Evolutionary conservation across 305 asterid species (phyloP), one percentile per base, ranked within the genome.

Genomic region (Lippia alba): DNA sequence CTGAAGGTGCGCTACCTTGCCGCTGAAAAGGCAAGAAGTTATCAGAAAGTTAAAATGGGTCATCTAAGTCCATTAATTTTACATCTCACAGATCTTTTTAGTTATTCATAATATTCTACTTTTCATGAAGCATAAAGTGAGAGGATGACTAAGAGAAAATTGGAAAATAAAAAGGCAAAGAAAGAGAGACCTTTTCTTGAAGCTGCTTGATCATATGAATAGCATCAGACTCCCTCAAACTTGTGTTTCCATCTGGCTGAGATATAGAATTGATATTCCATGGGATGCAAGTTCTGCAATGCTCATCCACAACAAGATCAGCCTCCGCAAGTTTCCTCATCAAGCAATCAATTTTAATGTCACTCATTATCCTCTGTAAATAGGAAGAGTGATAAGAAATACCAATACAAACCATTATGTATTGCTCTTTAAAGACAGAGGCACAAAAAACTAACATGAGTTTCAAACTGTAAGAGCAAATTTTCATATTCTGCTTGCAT

Each of bases 141-240:
- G 39, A 58, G 48, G 61, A 48, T 70, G 36, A 59, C 40, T 8
- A 50, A 3, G 45, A 75, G 57, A 73, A 66, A 61, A 64, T 60
- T 54, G 53, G 69, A 57, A 24, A 71, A 74, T 19, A 4, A 32
- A 17, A 44, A 46, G 36, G 66, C 53, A 36, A 56, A 41, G 73
- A 72, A 36, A 46, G 44, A 76, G 61, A 56, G 68, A 94, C 97
- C 99, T 94, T 91, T 70, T 91, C 97, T 70, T 91, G 96, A 59
- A 86, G 97, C 79, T 83, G 89, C 82, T 94, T 94, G 66, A 86
- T 90, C 80, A 87, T 84, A 64, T 83, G 82, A 74, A 83, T 84
- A 79, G 92, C 86, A 72, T 94, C 96, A 0, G 85, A 71, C 66
- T 84, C 96, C 66, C 82, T 75, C 73, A 84, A 71, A 62, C 72